Evolutionary conservation across 208 protist genomes (phyloP), one percentile per base, ranked within the genome.

Genomic region (Jaenimonas drosophilae): DNA sequence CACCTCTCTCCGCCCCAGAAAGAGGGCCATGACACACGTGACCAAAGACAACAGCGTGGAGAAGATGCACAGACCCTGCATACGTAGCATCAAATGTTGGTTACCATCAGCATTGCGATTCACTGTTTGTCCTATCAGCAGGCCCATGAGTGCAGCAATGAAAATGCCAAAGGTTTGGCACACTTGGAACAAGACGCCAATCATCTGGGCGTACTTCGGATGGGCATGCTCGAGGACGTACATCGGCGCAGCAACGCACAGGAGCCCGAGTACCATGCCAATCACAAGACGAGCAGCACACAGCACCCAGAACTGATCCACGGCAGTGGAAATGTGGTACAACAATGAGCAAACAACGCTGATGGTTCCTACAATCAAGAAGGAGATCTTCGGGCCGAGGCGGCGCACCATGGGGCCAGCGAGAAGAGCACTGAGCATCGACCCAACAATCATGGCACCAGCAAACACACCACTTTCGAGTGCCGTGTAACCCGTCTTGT

Each of bases 111-210:
- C 46, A 11, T 25, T 42, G 23, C 58, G 64, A 20, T 60, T 25
- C 12, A 49, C 48, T 41, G 45, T 54, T 37, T 57, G 47, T 25
- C 49, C 57, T 19, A 71, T 19, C 14, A 24, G 46, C 16, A 71
- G 36, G 11, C 32, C 69, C 28, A 71, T 46, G 7, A 61, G 14
- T 20, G 63, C 28, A 44, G 52, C 59, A 32, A 59, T 9, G n/a
- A 76, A 38, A 23, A 60, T 49, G 23, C 69, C 69, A 41, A 70
- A 54, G 14, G 61, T 51, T 21, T 4, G 40, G 31, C 44, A 41
- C 24, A 68, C 34, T 30, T 76, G 69, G 49, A 76, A 71, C 4
- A 71, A 49, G 25, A 68, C 46, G 29, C 69, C 63, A 30, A 64
- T 32, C 24, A 44, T 39, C 30, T 61, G 47, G 23, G 30, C 43